Base-by-base conservation (phyloP, 345 rosid species). In the Acer saccharum region DNA sequence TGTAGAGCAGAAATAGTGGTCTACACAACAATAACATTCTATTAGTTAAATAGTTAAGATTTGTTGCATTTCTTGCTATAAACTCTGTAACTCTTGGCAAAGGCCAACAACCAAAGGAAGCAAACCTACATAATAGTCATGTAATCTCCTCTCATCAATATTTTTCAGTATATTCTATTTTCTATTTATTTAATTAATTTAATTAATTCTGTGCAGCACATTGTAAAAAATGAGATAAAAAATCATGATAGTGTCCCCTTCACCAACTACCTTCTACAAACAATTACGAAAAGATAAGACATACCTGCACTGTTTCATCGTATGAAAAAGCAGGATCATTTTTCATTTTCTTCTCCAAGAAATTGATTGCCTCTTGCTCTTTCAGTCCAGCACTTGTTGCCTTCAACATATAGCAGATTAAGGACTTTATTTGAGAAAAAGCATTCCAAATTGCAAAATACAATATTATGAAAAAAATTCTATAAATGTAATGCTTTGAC, bases 261-360 rank as follows among this genome's bases (percentile, higher is more conserved):
- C 66, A 13, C 52, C 66, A 6, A 6, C 13, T 39, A 32, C 9
- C 58, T 54, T 17, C 69, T 16, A 35, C 11, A 72, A 39, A 72
- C 65, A 72, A 35, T 18, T 50, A 9, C 18, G 75, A 18, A 12
- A 39, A 73, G 35, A 73, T 46, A 5, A 63, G 44, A 48, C 25
- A 68, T 84, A 93, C 99, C 98, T 92, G 99, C 80, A 94, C 99
- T 4, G 99, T 94, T 86, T 96, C 98, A 46, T 90, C 94, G 52
- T 88, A 96, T 1, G 97, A 76, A 80, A 94, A 91, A 16, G 90
- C 82, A 67, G 97, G 98, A 76, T 94, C 95, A 82, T 90, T 95
- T 83, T 96, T 96, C 99, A 96, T 94, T 83, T 96, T 96, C 92
- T 96, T 96, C 79, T 96, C 99, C 88, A 96, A 81, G 88, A 94